These are phyloP conservation scores for Tetrahymena thermophila DNA, from an alignment of 73 alveolate genomes.

Conservation along the genomic window DNA sequence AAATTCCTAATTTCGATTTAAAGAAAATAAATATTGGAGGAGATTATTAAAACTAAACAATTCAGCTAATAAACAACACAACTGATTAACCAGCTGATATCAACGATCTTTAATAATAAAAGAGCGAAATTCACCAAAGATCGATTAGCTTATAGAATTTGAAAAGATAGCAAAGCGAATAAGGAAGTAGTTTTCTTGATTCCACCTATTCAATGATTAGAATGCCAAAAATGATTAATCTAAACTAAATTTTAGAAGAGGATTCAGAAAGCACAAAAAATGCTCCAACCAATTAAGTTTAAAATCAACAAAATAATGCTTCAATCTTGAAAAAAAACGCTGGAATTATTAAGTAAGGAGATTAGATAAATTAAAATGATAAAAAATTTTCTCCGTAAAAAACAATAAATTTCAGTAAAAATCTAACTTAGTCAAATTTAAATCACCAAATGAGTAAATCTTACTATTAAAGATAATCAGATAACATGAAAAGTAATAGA, in stretches of 20 bases:
- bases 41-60: neutral
- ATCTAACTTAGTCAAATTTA: neutral
- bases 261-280: neutral
- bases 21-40: neutral
- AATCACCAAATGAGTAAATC: neutral
- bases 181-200: neutral
- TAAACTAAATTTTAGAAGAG: neutral
- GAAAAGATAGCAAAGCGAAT: neutral
- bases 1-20: neutral
- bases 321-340: neutral
- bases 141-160: neutral
- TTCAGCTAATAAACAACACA: no score
- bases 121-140: neutral
- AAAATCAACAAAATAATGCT: neutral
- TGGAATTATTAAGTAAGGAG: neutral
- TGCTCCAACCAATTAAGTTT: neutral
- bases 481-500: neutral
- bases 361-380: neutral
- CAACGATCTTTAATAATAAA: neutral
- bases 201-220: neutral
- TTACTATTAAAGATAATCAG: neutral
- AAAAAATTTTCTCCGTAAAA: neutral
- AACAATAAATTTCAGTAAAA: neutral
- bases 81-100: neutral
- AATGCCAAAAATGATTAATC: neutral